phyloP scores from a whole-genome alignment of 2,329 filamentous ascomycete genomes.

The Chaetomium sp. region DNA sequence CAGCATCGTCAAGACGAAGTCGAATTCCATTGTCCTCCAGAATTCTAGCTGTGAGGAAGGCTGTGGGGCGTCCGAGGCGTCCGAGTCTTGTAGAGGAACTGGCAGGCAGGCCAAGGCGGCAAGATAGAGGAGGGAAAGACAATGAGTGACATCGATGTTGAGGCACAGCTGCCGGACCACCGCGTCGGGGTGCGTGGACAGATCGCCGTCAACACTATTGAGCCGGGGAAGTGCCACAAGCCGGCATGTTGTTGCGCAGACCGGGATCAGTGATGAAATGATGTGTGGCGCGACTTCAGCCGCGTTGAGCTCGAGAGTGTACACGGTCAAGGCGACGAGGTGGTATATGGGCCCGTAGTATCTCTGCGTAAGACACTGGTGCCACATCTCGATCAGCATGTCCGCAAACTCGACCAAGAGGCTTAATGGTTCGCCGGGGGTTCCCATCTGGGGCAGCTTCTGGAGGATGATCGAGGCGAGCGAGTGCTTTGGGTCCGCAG shows the following conservation, averaged over 20 bases:
- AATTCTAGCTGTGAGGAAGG: slow-evolving; percentile 50
- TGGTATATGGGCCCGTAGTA: slow-evolving; percentile 66
- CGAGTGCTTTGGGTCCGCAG: slow-evolving; percentile 62
- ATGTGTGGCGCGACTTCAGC: slow-evolving; percentile 61
- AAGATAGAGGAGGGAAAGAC: slow-evolving; percentile 67
- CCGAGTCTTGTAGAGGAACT: slow-evolving; percentile 35
- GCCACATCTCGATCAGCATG: slow-evolving; percentile 68
- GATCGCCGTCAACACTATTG: slow-evolving; percentile 51
- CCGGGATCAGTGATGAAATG: slow-evolving; percentile 57
- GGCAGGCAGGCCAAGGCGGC: slow-evolving; percentile 62
- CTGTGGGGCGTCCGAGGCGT: slow-evolving; percentile 27
- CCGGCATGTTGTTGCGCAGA: slow-evolving; percentile 62
- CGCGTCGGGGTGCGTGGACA: slow-evolving; percentile 46
- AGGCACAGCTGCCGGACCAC: slow-evolving; percentile 49
- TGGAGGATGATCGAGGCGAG: slow-evolving; percentile 70
- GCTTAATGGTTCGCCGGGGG: slow-evolving; percentile 51
- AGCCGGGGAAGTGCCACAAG: slow-evolving; percentile 61
- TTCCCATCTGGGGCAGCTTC: slow-evolving; percentile 61
- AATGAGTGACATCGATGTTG: slow-evolving; percentile 63
- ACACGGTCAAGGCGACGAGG: slow-evolving; percentile 64
- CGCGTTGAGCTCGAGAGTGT: slow-evolving; percentile 64
- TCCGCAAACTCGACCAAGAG: slow-evolving; percentile 67
- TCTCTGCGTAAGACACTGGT: slow-evolving; percentile 64
- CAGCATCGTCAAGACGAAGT: slow-evolving; percentile 68
- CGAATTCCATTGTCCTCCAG: slow-evolving; percentile 68